phyloP scores from a whole-genome alignment of 257 asterid species.

The Coffea canephora region DNA sequence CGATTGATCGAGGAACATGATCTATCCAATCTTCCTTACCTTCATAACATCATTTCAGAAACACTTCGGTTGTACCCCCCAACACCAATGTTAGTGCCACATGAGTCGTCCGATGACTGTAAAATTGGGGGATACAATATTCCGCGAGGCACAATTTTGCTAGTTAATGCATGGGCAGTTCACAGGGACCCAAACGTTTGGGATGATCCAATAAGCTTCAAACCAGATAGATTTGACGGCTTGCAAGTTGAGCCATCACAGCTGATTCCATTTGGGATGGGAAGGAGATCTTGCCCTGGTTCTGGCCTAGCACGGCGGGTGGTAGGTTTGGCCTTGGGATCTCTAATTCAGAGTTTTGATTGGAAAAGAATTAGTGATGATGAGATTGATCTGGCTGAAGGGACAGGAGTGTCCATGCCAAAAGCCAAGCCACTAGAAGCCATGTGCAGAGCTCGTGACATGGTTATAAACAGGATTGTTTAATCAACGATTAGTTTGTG shows the following conservation, averaged over 20 bases:
- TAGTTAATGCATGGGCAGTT: conserved; percentile 41
- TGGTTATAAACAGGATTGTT: no score
- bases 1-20: no score
- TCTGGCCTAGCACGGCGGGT: no score
- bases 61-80: conserved; percentile 35
- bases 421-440: background rate
- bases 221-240: conserved; percentile 32
- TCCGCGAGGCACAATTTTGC: conserved; percentile 24
- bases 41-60: conserved; percentile 35
- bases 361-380: conserved; percentile 6
- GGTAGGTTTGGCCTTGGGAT: no score
- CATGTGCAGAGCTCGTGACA: no score
- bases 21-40: background rate
- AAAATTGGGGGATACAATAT: conserved; percentile 20
- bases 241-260: conserved; percentile 3
- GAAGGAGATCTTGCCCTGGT: no score
- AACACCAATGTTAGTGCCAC: conserved; percentile 35
- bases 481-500: no score
- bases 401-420: background rate
- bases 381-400: conserved; percentile 3
- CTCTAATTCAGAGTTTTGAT: background rate
- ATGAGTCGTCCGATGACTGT: conserved; percentile 30
- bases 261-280: conserved; percentile 16
- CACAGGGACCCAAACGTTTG: conserved; percentile 26
- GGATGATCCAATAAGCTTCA: conserved; percentile 27